Percentiles rank a stretch among this genome's conserved stretches.
These are phyloP conservation scores for Gillenia trifoliata DNA, from an alignment of 306 rosid genomes.

Conservation along the genomic window DNA sequence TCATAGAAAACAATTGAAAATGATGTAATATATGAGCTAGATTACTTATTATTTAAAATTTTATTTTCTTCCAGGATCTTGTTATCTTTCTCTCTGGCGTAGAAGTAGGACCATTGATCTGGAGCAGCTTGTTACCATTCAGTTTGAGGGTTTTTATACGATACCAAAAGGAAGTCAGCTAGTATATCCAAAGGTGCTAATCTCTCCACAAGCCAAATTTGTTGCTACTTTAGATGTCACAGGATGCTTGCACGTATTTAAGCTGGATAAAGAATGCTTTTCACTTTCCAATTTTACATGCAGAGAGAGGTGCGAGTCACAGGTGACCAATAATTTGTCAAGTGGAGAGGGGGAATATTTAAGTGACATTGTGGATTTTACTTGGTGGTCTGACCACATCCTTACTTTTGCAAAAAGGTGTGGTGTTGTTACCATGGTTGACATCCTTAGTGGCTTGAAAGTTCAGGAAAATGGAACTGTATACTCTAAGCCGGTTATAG, in stretches of 20 bases:
- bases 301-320: constrained; percentile 36
- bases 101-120: constrained; percentile 44
- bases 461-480: constrained; percentile 55
- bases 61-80: constrained; percentile 48
- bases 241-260: constrained; percentile 66
- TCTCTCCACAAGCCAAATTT: constrained; percentile 77
- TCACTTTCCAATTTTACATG: constrained; percentile 49
- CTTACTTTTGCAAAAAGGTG: constrained; percentile 52
- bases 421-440: constrained; percentile 62
- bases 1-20: not conserved
- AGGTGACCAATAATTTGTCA: constrained; percentile 26
- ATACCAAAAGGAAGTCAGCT: constrained; percentile 64
- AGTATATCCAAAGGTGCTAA: constrained; percentile 70
- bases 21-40: not conserved
- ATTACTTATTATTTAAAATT: constrained; percentile 9
- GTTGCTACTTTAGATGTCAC: constrained; percentile 73
- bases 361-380: constrained; percentile 61
- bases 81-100: constrained; percentile 71
- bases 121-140: constrained; percentile 61
- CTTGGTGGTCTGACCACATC: constrained; percentile 89
- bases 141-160: constrained; percentile 62
- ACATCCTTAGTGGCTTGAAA: constrained; percentile 58
- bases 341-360: constrained; percentile 28
- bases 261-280: constrained; percentile 51
- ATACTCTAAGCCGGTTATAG: constrained; percentile 68